Conservation (phyloP, 2,329 filamentous ascomycete species). For the Helotiales sp. region DNA sequence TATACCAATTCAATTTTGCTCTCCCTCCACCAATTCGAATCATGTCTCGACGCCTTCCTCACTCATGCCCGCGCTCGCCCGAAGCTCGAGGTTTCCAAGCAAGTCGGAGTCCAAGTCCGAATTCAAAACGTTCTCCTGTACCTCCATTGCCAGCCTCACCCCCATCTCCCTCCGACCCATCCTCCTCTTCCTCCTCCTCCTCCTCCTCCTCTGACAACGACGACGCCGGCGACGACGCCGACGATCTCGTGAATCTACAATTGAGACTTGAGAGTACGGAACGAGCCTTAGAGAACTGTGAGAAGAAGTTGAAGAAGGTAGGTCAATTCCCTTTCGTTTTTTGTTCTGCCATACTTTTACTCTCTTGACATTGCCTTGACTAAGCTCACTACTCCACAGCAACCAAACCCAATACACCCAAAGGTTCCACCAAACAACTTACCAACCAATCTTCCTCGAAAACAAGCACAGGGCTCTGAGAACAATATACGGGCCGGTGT, state of each 20-base stretch:
- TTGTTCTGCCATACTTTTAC: background rate
- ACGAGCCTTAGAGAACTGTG: background rate
- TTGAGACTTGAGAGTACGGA: background rate
- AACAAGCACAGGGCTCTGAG: background rate
- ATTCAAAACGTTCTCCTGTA: background rate
- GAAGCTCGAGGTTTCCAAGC: background rate
- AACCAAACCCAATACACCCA: background rate
- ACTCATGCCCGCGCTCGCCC: background rate
- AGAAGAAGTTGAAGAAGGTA: background rate
- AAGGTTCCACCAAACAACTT: no score
- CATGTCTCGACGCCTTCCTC: no score
- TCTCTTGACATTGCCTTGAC: background rate
- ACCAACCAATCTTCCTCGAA: no score
- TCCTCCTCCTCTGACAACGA: background rate
- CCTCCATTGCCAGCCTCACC: no score
- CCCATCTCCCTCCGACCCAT: background rate
- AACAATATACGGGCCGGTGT: background rate
- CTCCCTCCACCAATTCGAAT: no score
- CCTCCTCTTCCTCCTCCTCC: no score
- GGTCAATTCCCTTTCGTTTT: background rate
- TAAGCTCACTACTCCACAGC: background rate
- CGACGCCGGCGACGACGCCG: background rate
- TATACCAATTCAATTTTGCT: no score
- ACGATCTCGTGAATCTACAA: background rate
- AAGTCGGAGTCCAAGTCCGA: background rate